These are phyloP conservation scores for Nigrograna mackinnonii DNA, from an alignment of 2,329 filamentous ascomycete genomes.

Conservation along the genomic window DNA sequence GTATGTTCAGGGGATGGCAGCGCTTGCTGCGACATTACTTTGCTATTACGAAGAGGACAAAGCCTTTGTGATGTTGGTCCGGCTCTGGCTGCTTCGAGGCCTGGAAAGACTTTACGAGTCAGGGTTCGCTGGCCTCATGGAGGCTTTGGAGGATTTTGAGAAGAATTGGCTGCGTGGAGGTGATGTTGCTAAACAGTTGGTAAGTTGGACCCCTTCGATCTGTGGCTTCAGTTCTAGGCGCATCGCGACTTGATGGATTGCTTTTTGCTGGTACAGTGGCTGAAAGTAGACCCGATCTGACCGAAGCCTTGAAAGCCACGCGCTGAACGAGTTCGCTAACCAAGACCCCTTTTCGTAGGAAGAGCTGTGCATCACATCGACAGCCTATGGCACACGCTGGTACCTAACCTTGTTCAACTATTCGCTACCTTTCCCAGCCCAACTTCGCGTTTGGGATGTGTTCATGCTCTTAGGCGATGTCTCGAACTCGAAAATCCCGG, in stretches of 20 bases:
- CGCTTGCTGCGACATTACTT: constrained; percentile 85
- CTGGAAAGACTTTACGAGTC: constrained; percentile 81
- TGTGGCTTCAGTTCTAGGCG: neutral
- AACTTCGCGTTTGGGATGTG: constrained; percentile 95
- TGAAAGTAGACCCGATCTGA: constrained; percentile 5
- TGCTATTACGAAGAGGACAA: constrained; percentile 97
- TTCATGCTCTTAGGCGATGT: constrained; percentile 91
- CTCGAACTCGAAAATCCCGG: constrained; percentile 45
- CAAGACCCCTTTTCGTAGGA: constrained; percentile 53
- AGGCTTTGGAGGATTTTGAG: constrained; percentile 83
- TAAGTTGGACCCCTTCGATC: constrained; percentile 53
- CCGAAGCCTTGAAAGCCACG: constrained; percentile 1
- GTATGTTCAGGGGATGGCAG: constrained; percentile 98
- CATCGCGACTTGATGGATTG: neutral
- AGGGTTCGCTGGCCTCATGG: constrained; percentile 86
- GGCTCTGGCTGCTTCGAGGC: constrained; percentile 87
- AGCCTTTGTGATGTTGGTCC: constrained; percentile 94
- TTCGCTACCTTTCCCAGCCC: constrained; percentile 89
- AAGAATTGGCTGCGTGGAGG: constrained; percentile 77
- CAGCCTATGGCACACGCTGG: constrained; percentile 95
- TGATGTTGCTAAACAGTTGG: constrained; percentile 79
- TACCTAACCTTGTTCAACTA: constrained; percentile 98
- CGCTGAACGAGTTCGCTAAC: constrained; percentile 19
- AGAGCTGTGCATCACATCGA: constrained; percentile 79
- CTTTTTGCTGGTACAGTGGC: constrained; percentile 8